Conservation (phyloP, 345 rosid genomes). For the Triadica sebifera region DNA sequence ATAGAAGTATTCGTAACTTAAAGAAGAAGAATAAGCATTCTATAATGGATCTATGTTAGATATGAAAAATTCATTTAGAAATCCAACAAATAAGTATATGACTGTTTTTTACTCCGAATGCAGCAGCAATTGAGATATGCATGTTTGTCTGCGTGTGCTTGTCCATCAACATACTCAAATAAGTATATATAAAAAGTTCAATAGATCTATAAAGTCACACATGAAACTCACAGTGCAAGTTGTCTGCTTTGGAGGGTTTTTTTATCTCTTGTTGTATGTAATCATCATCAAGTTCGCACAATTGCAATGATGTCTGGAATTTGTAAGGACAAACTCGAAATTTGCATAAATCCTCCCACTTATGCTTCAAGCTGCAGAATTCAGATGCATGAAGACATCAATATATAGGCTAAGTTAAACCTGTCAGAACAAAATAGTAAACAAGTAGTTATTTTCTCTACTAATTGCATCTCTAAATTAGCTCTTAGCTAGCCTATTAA, state of each 20-base stretch:
- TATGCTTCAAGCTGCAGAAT: constrained; percentile 49
- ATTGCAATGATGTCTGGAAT: constrained; percentile 67
- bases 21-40: background rate
- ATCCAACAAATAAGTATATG: background rate
- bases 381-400: background rate
- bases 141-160: background rate
- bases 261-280: constrained; percentile 85
- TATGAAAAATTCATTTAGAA: background rate
- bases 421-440: constrained; percentile 1
- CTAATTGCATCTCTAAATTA: too few species aligned
- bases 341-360: constrained; percentile 81
- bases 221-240: constrained; percentile 68
- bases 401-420: background rate
- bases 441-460: background rate
- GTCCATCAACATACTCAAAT: background rate
- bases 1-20: background rate
- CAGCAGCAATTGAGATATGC: background rate
- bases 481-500: too few species aligned
- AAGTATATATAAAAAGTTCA: background rate
- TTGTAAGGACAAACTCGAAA: constrained; percentile 76
- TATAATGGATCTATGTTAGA: background rate
- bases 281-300: constrained; percentile 84
- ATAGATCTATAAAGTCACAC: constrained; percentile 3
- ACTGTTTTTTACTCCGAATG: background rate
- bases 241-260: constrained; percentile 61